Base-by-base conservation (phyloP, 2,329 filamentous ascomycete genomes). In the Trichoderma cornu-damae region DNA sequence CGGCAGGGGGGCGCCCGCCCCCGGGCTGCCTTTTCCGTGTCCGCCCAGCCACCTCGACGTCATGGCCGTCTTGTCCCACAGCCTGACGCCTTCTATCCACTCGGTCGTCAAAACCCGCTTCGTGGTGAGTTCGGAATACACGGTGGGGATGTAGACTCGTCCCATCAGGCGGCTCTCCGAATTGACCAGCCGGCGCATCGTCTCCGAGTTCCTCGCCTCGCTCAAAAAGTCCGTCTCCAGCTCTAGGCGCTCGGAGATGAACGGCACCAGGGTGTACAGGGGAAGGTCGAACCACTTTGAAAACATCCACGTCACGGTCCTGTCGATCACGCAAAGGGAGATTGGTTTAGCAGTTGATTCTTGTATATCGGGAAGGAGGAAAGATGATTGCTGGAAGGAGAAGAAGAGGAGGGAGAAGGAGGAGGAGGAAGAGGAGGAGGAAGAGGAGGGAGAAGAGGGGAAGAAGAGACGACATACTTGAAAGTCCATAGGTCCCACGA, bases 401-500 rank as follows among this genome's bases (percentile, higher is more conserved):
- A 16, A 38, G 12, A 8, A n/a, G n/a, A n/a, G n/a, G n/a, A n/a
- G n/a, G n/a, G n/a, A n/a, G n/a, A n/a, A n/a, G n/a, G n/a, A n/a
- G n/a, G n/a, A n/a, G n/a, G n/a, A n/a, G n/a, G n/a, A n/a, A n/a
- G n/a, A n/a, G n/a, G n/a, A n/a, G n/a, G n/a, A 35, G 30, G 2
- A 18, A 16, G 20, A 4, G 5, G 24, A 11, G n/a, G 14, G 24
- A n/a, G 4, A 14, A 28, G 22, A 12, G 8, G 5, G 2, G 3
- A 8, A 11, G 2, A 8, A 11, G n/a, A 11, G 22, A 37, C n/a
- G 24, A 70, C 81, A 73, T 72, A 88, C 81, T 91, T 91, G 78
- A 96, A 96, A 2, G 92, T 87, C 91, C 91, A 96, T 52, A 99
- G 72, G 77, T 99, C 94, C 91, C 91, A 96, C 4, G 86, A 85